A percentile compares a stretch with the other conserved stretches of the same genome.
These are phyloP conservation scores for Hyaloscypha hepaticicola DNA, from an alignment of 495 filamentous ascomycete genomes.

Conservation along the genomic window DNA sequence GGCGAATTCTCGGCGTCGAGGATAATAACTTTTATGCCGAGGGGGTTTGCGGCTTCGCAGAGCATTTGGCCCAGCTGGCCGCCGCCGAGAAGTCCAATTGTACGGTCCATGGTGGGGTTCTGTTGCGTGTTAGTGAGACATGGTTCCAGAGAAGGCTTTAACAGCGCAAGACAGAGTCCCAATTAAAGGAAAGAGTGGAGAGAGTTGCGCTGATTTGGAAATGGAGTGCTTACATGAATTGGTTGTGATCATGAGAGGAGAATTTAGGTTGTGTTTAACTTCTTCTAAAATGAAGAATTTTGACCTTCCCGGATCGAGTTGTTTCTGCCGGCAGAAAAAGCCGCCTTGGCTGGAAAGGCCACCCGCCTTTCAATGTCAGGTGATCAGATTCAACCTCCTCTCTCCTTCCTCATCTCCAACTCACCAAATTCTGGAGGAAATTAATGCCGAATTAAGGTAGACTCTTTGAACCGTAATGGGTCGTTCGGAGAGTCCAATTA, in stretches of 20 bases:
- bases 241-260: conserved; percentile 1
- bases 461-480: too few relatives aligned
- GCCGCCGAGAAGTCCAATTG: conserved; percentile 66
- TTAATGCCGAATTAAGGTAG: too few relatives aligned
- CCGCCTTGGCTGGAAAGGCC: not conserved
- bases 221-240: not conserved
- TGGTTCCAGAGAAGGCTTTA: not conserved
- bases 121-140: not conserved
- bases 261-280: not conserved
- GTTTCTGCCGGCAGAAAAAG: not conserved
- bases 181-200: not conserved
- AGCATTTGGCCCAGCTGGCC: conserved; percentile 96
- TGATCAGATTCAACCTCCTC: too few relatives aligned
- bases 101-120: conserved; percentile 37
- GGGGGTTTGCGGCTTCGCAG: conserved; percentile 83
- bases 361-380: not conserved
- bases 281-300: conserved; percentile 3
- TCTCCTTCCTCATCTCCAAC: too few relatives aligned
- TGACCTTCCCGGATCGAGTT: not conserved
- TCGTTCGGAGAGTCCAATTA: too few relatives aligned
- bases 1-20: conserved; percentile 79
- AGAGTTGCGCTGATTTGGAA: not conserved
- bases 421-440: too few relatives aligned
- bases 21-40: conserved; percentile 77
- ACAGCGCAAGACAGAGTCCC: not conserved